Percentiles rank a stretch among this genome's conserved stretches.
Conservation (phyloP, 1,284 basidiomycete species). For the Amylostereum areolatum region DNA sequence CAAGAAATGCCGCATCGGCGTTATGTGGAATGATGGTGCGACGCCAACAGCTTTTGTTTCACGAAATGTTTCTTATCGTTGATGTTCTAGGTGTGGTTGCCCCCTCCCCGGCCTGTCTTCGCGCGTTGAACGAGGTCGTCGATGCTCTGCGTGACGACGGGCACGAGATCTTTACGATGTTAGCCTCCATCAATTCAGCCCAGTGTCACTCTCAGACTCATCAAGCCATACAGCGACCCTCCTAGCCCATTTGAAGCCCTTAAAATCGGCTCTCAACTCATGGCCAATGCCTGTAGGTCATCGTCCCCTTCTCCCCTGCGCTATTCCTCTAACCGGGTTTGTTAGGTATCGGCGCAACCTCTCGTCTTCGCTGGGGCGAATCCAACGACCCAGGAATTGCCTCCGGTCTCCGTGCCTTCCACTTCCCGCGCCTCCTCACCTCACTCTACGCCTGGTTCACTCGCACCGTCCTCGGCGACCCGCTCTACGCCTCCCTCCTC, state of each 20-base stretch:
- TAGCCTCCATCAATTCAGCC: slow-evolving; percentile 10
- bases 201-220: slow-evolving; percentile 1
- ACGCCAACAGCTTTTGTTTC: neutral
- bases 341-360: slow-evolving; percentile 28
- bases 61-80: neutral
- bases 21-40: slow-evolving; percentile 50
- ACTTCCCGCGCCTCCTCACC: slow-evolving; percentile 37
- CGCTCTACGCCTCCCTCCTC: slow-evolving; percentile 32
- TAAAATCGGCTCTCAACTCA: slow-evolving; percentile 33
- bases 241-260: slow-evolving; percentile 31
- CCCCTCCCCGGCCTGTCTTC: slow-evolving; percentile 52
- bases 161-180: slow-evolving; percentile 49
- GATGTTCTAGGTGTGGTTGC: slow-evolving; percentile 34
- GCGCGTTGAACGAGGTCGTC: slow-evolving; percentile 50
- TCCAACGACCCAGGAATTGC: slow-evolving; percentile 37
- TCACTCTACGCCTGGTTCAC: slow-evolving; percentile 29
- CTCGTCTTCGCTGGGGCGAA: slow-evolving; percentile 31
- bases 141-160: slow-evolving; percentile 40
- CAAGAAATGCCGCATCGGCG: slow-evolving; percentile 43
- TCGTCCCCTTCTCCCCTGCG: neutral
- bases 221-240: slow-evolving; percentile 20
- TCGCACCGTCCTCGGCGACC: slow-evolving; percentile 32
- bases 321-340: neutral
- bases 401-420: slow-evolving; percentile 17
- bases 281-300: slow-evolving; percentile 31